Conservation (phyloP, 352 stramenopile genomes). For the Globisporangium cylindrosporum region DNA sequence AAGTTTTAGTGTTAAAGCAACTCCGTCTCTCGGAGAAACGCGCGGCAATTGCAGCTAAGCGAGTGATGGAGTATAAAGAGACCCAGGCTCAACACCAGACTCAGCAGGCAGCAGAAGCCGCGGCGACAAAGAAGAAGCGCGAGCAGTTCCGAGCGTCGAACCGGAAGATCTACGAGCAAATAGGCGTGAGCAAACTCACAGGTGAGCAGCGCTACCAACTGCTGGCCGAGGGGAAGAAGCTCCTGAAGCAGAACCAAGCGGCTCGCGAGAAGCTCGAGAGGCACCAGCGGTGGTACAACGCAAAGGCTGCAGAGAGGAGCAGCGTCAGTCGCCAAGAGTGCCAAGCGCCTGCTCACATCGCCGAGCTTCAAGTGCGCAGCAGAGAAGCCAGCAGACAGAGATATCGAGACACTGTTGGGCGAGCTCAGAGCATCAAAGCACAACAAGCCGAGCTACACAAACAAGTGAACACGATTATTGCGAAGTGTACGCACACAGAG, state of each 20-base stretch:
- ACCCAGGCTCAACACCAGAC: conserved; percentile 10
- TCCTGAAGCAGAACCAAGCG: conserved; percentile 18
- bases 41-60: conserved; percentile 11
- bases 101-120: conserved; percentile 12
- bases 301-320: conserved; percentile 2
- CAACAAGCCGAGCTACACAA: conserved; percentile 25
- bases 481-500: conserved; percentile 15
- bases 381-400: not conserved
- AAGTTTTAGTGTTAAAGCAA: not conserved
- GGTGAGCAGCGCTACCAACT: conserved; percentile 33
- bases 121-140: conserved; percentile 18
- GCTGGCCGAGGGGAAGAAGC: conserved; percentile 21
- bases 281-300: conserved; percentile 42
- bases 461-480: conserved; percentile 28
- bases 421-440: conserved; percentile 2
- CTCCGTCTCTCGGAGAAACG: conserved; percentile 11
- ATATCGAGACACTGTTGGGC: not conserved
- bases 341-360: conserved; percentile 19
- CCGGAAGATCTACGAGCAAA: conserved; percentile 37
- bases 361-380: conserved; percentile 16
- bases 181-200: conserved; percentile 39
- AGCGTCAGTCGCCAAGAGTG: not conserved
- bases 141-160: conserved; percentile 31
- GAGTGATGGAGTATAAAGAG: conserved; percentile 9
- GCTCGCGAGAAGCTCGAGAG: conserved; percentile 18